Base-by-base conservation (phyloP, 1,284 basidiomycete species). In the Sphagnurus paluster region DNA sequence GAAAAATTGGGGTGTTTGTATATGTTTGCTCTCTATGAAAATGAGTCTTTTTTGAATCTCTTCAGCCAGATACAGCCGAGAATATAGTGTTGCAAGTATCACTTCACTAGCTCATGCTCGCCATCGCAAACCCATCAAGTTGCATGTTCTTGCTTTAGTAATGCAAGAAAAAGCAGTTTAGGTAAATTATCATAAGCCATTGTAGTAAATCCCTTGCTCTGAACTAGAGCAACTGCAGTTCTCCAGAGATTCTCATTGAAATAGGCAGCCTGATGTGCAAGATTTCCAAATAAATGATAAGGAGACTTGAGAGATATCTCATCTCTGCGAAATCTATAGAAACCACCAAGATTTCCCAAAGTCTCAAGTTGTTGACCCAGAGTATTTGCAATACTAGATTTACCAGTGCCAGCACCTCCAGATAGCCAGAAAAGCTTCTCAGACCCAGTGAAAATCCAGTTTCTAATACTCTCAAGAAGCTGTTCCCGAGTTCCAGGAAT, bases 401-500 rank as follows among this genome's bases (percentile, higher is more conserved):
- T 43, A 2, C 41, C 41, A 13, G 40, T 42, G 4, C 40, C 40
- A 21, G 40, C 40, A 42, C 29, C 40, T 21, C 40, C 40, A 33
- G 41, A 43, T 10, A 35, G 23, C 30, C 41, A 35, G 20, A 34
- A 28, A 8, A 43, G 17, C 11, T 14, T 24, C 24, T 25, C 23
- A 19, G 30, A 34, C 6, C 25, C 32, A 26, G 3, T 25, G 6
- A 24, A 2, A 24, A 34, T 14, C 40, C 40, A 42, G 19, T 20
- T 10, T 13, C 24, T 4, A 35, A 43, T 35, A 20, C 36, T 33
- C 11, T 34, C 19, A n/a, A 42, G 30, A 25, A 42, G 28, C 19
- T 24, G 14, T 11, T 28, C 20, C 20, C 41, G 30, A 16, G 41
- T 43, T 19, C 4, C 33, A 26, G 30, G 16, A 9, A 43, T 17